Conservation (phyloP, 2,329 filamentous ascomycete species). For the Botryotinia calthae region DNA sequence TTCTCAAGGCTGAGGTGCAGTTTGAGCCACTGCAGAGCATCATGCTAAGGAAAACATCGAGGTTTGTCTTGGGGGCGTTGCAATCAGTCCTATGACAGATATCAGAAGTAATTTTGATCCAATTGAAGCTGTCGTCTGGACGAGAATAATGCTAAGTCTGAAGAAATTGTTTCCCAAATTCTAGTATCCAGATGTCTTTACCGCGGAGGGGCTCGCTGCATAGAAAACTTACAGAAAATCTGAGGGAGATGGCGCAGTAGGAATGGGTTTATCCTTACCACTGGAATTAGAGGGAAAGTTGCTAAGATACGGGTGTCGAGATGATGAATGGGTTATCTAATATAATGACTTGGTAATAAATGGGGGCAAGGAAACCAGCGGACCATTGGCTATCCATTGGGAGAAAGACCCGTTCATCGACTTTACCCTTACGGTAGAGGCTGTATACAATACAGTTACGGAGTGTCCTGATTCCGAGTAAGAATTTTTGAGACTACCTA, state of each 20-base stretch:
- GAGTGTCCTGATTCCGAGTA: neutral
- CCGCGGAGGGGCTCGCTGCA: too few relatives aligned
- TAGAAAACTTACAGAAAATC: too few relatives aligned
- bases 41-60: constrained; percentile 13
- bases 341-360: neutral
- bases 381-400: neutral
- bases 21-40: constrained; percentile 43
- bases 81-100: constrained; percentile 8
- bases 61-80: neutral
- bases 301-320: neutral
- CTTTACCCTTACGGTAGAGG: neutral
- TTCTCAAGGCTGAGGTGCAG: constrained; percentile 47
- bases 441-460: neutral
- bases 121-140: neutral
- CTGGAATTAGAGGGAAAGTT: neutral
- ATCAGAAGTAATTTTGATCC: neutral
- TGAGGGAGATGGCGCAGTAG: neutral
- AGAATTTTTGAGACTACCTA: neutral
- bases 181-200: neutral
- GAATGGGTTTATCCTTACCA: neutral
- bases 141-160: neutral
- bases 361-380: too few relatives aligned
- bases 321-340: neutral
- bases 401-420: neutral
- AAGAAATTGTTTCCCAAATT: neutral